These are phyloP conservation scores for Ambrosiella xylebori DNA, from an alignment of 2,329 filamentous ascomycete species.

Conservation along the genomic window DNA sequence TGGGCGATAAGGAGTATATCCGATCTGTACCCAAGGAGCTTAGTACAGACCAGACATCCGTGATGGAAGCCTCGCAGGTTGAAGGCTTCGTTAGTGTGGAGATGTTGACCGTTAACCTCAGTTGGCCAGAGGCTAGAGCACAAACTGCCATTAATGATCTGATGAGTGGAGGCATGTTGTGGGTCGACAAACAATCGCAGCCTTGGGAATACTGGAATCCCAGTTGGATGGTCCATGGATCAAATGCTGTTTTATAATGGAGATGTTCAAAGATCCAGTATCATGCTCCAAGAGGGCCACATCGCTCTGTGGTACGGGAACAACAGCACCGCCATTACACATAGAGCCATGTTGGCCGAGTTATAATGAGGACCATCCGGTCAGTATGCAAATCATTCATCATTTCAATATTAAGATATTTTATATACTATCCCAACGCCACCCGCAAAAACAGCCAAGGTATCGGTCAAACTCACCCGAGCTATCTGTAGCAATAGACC, in stretches of 20 bases:
- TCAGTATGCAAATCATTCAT: background rate
- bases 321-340: background rate
- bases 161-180: constrained; percentile 74
- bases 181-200: constrained; percentile 78
- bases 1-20: constrained; percentile 75
- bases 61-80: constrained; percentile 79
- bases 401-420: background rate
- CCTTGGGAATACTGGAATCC: constrained; percentile 82
- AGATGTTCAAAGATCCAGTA: background rate
- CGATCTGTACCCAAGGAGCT: constrained; percentile 87
- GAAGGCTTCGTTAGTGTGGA: constrained; percentile 78
- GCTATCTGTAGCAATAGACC: background rate
- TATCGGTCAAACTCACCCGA: constrained; percentile 5
- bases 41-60: constrained; percentile 82
- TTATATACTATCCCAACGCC: constrained; percentile 2
- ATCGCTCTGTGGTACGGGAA: background rate
- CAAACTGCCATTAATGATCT: constrained; percentile 82
- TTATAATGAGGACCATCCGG: background rate
- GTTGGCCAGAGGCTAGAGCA: constrained; percentile 71
- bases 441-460: background rate
- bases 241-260: background rate
- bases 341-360: background rate
- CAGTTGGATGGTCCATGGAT: constrained; percentile 43
- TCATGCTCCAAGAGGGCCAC: background rate
- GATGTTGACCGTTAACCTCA: constrained; percentile 73